Conservation (phyloP, 176 grass and related monocot species). For the Olyra latifolia region DNA sequence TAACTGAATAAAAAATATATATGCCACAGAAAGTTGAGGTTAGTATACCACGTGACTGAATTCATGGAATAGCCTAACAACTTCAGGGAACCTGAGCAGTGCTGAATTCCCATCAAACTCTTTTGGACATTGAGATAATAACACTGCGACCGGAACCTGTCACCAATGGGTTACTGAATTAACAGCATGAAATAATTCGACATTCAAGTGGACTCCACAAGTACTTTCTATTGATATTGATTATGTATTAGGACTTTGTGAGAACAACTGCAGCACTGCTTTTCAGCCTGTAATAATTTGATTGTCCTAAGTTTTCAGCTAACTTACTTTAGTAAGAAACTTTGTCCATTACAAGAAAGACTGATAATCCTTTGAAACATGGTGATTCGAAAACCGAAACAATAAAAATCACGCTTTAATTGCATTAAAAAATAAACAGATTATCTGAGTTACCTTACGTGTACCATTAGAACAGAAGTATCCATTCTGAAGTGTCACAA, state of each 20-base stretch:
- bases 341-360: neutral
- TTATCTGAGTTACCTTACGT: conserved; percentile 61
- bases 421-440: conserved; percentile 30
- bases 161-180: conserved; percentile 3
- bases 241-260: neutral
- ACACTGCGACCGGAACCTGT: conserved; percentile 76
- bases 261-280: neutral
- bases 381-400: no score
- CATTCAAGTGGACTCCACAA: neutral
- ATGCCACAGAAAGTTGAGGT: conserved; percentile 29
- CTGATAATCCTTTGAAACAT: neutral
- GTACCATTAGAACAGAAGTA: conserved; percentile 68
- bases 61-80: conserved; percentile 96
- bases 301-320: conserved; percentile 14
- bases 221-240: conserved; percentile 8
- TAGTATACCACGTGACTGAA: conserved; percentile 92
- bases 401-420: conserved; percentile 15
- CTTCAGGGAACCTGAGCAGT: conserved; percentile 78
- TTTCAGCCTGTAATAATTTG: conserved; percentile 3
- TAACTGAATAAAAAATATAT: neutral
- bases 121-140: conserved; percentile 88
- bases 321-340: conserved; percentile 21
- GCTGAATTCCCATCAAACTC: conserved; percentile 71
- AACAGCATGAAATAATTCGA: conserved; percentile 24
- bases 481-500: conserved; percentile 95